Base-by-base conservation (phyloP, 257 asterid species). In the Salvia splendens region DNA sequence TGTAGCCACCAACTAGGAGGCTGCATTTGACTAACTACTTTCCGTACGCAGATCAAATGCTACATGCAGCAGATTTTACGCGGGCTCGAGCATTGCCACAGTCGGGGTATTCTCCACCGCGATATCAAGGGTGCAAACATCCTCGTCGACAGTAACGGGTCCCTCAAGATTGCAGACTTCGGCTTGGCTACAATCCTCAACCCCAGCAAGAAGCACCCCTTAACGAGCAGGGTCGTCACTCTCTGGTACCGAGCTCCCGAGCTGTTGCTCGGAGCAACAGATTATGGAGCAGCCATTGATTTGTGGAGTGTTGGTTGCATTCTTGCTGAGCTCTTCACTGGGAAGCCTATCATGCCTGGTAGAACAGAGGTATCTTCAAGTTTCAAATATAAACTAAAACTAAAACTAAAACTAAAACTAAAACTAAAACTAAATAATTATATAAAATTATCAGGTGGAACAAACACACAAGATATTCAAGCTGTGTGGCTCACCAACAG, bases 221-320 rank as follows among this genome's bases (percentile, higher is more conserved):
- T 93, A 60, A 93, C 99, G 12, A 93, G 97, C 50, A 92, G 95
- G 2, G 99, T 92, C 4, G 98, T 90, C 11, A 93, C 99, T 40
- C 89, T 93, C 9, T 93, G 99, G 99, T 93, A 90, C 69, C 76
- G 97, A 75, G 91, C 99, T 36, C 99, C 99, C 4, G 97, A 93
- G 80, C 88, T 93, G 12, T 71, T 93, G 78, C 85, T 93, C 1
- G 99, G 99, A 48, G 82, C 96, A 30, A 93, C 92, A 9, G 83
- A 86, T 9, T 93, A 93, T 52, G 95, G 95, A 70, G 80, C 74
- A 10, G 95, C 94, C 28, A 86, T 90, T 53, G 97, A 88, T 72
- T 69, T 93, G 85, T 93, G 99, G 99, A 93, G 99, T 48, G 85
- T 72, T 3, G 96, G 99, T 5, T 88, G 97, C 79, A 90, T 93